phyloP scores from a whole-genome alignment of 768 basidiomycete genomes.

The Pleurotus sapidus region DNA sequence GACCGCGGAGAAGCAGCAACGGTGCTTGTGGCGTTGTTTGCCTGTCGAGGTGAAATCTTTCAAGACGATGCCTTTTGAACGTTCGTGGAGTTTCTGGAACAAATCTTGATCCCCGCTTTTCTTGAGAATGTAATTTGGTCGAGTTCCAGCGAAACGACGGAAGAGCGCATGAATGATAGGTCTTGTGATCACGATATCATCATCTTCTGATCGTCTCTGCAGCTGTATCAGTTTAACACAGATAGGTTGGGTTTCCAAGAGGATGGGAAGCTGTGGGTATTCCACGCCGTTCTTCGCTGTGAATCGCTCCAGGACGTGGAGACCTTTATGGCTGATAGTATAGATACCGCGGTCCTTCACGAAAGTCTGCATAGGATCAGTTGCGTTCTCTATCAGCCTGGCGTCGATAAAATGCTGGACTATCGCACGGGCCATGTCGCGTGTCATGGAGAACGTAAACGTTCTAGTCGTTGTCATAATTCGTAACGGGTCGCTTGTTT shows the following conservation, averaged over 20 bases:
- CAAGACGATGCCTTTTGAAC: slow-evolving; percentile 4
- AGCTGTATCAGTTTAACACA: slow-evolving; percentile 79
- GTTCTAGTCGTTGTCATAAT: slow-evolving; percentile 7
- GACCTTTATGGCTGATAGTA: slow-evolving; percentile 64
- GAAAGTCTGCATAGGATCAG: slow-evolving; percentile 47
- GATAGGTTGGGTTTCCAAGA: slow-evolving; percentile 71
- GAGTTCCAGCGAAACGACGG: slow-evolving; percentile 64
- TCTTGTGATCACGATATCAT: slow-evolving; percentile 74
- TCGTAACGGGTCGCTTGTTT: slow-evolving; percentile 5
- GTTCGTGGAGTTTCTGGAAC: slow-evolving; percentile 5
- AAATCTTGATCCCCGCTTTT: slow-evolving; percentile 17
- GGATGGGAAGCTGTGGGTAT: slow-evolving; percentile 46
- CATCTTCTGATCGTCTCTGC: slow-evolving; percentile 66
- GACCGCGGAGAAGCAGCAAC: slow-evolving; percentile 61
- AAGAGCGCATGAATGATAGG: slow-evolving; percentile 71
- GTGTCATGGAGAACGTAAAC: slow-evolving; percentile 8
- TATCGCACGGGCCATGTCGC: slow-evolving; percentile 6
- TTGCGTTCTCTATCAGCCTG: slow-evolving; percentile 62
- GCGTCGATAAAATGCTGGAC: slow-evolving; percentile 66
- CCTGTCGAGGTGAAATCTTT: slow-evolving; percentile 3
- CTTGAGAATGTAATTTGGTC: slow-evolving; percentile 54
- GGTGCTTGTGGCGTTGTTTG: slow-evolving; percentile 3
- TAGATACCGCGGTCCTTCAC: slow-evolving; percentile 71
- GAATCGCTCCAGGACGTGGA: slow-evolving; percentile 71
- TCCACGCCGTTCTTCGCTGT: slow-evolving; percentile 49